phyloP scores from a whole-genome alignment of 2,329 filamentous ascomycete genomes.

The Nemania sp. region DNA sequence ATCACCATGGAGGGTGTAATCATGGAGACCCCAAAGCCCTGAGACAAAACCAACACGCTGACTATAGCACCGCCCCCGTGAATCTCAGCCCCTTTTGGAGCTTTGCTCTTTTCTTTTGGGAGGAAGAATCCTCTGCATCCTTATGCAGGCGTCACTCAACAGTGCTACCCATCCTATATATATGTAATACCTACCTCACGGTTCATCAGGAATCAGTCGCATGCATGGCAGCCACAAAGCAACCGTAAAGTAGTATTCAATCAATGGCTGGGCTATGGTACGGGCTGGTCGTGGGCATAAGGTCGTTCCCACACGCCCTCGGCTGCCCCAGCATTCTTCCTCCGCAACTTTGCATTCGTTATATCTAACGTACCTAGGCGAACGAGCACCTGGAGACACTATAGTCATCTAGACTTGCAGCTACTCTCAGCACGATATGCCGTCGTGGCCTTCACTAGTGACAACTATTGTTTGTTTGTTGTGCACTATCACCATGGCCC shows the following conservation, averaged over 20 bases:
- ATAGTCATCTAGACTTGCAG: not conserved
- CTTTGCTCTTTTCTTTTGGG: no score
- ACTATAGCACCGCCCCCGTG: slow-evolving; percentile 2
- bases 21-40: not conserved
- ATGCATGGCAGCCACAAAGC: not conserved
- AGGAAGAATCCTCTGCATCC: no score
- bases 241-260: not conserved
- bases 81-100: slow-evolving; percentile 5
- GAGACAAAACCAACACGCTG: slow-evolving; percentile 6
- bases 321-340: not conserved
- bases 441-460: not conserved
- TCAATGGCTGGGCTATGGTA: not conserved
- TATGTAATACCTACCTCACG: no score
- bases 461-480: slow-evolving; percentile 1
- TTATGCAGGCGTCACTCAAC: not conserved
- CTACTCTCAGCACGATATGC: slow-evolving; percentile 5
- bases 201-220: not conserved
- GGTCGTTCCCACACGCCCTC: not conserved
- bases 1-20: not conserved
- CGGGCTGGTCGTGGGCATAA: slow-evolving; percentile 4
- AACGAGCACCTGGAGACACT: not conserved
- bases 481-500: slow-evolving; percentile 5
- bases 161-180: not conserved
- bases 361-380: not conserved
- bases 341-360: not conserved